A percentile compares a stretch with the other conserved stretches of the same genome.
phyloP scores from a whole-genome alignment of 129 eudicot species.

The Smallanthus sonchifolius region DNA sequence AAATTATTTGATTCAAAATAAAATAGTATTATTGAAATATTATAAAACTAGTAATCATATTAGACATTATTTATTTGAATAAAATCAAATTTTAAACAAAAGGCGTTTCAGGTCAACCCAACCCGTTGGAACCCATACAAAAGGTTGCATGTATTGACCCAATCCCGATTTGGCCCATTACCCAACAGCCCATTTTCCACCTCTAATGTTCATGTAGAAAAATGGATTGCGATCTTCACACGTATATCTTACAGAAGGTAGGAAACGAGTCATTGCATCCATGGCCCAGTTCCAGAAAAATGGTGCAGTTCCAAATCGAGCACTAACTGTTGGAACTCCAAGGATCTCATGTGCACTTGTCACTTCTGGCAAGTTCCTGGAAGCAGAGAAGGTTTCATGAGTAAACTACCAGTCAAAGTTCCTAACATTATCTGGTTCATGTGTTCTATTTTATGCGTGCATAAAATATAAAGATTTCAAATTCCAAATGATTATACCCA shows the following conservation, averaged over 20 bases:
- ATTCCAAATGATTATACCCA: not conserved
- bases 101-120: not conserved
- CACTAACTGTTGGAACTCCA: slow-evolving; percentile 90
- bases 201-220: not conserved
- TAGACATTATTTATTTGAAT: not conserved
- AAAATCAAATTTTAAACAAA: not conserved
- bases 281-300: slow-evolving; percentile 99
- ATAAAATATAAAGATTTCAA: not conserved
- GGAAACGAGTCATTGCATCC: slow-evolving; percentile 66
- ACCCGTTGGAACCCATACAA: not conserved
- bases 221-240: not conserved
- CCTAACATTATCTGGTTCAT: not conserved
- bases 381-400: slow-evolving; percentile 1
- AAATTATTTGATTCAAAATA: not conserved
- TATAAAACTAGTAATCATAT: not conserved
- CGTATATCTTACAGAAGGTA: slow-evolving; percentile 56
- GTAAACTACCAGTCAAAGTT: not conserved
- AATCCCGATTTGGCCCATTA: not conserved
- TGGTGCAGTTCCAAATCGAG: slow-evolving; percentile 96
- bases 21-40: not conserved
- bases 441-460: not conserved
- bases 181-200: slow-evolving; percentile 6
- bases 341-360: slow-evolving; percentile 69
- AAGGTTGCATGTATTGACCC: not conserved
- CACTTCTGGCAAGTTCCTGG: slow-evolving; percentile 93